Evolutionary conservation across 148 eudicot species (phyloP).

Genomic region (Rhododendron mucronatum): DNA sequence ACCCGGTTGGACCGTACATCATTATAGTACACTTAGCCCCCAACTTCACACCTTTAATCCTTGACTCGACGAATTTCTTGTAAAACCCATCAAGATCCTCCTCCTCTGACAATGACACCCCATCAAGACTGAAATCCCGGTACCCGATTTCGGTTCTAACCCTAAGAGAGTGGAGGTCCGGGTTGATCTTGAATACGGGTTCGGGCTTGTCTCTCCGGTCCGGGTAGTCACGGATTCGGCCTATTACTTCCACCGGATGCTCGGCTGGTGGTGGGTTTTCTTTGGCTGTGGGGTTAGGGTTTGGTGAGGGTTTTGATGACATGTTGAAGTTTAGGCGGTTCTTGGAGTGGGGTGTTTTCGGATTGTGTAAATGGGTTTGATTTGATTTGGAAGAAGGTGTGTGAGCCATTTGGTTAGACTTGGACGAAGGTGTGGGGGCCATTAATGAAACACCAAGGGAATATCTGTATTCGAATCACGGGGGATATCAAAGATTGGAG

Average conservation of each 20-base stretch:
- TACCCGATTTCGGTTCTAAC: constrained; percentile 78
- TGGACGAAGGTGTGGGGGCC: constrained; percentile 17
- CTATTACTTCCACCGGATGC: constrained; percentile 92
- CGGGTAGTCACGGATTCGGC: constrained; percentile 68
- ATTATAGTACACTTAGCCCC: constrained; percentile 91
- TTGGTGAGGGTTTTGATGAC: constrained; percentile 45
- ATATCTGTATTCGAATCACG: background rate
- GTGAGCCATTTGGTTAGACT: constrained; percentile 35
- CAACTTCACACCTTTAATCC: constrained; percentile 78
- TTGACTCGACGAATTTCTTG: constrained; percentile 54
- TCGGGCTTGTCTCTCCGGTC: constrained; percentile 40
- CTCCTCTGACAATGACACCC: constrained; percentile 72
- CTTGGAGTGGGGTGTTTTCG: constrained; percentile 72
- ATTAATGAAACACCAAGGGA: constrained; percentile 6
- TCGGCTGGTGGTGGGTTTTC: constrained; percentile 41
- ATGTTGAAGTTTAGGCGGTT: constrained; percentile 50
- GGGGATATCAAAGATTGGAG: background rate
- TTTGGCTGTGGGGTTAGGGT: constrained; percentile 36
- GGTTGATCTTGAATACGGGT: constrained; percentile 35
- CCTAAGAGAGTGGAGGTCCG: constrained; percentile 51
- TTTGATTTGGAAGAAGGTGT: constrained; percentile 57
- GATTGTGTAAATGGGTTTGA: constrained; percentile 30
- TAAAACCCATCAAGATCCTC: constrained; percentile 85
- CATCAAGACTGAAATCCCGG: constrained; percentile 80
- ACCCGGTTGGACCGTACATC: constrained; percentile 99